Evolutionary conservation across 441 rosid genomes (phyloP), one percentile per base, ranked within the genome.

Genomic region (Macaranga tanarius): DNA sequence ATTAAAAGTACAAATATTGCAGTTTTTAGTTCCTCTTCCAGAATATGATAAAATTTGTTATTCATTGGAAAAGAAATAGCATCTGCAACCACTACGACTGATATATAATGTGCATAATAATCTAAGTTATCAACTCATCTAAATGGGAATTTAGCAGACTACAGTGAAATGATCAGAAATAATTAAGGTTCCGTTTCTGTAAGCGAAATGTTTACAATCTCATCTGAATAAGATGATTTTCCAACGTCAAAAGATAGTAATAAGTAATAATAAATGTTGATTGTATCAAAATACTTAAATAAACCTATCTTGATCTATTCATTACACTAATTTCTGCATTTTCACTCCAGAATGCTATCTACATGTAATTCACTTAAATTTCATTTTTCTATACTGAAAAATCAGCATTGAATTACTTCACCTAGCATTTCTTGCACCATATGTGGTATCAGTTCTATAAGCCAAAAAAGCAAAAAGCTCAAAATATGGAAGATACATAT

Each of bases 391-490:
- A 7, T 34, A 34, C 25, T n/a, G 5, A 26, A 50, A 52, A 54
- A 54, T 67, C 23, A n/a, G 59, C 61, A 67, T 16, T 38, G 19
- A 31, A 34, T 31, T 34, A 20, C 50, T 68, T 68, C 22, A 26
- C 55, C 52, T 17, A 55, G 51, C 51, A 22, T 1, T 56, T 54
- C 25, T 19, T 67, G 10, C 45, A n/a, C 48, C 26, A 67, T 12
- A 55, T 20, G 22, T 22, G 17, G n/a, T 69, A 54, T 16, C 51
- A 31, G n/a, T 65, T 66, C 38, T 66, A 66, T 44, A 42, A 42
- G 25, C 44, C 10, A 13, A 45, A 23, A 5, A 65, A 15, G n/a
- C 19, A 51, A 15, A 28, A 31, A 67, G 20, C 72, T 68, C 34
- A 42, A 57, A 34, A 48, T 50, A 20, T 28, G 34, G 28, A 62